These are phyloP conservation scores for Ambrosia hybrid DNA, from an alignment of 140 eudicot genomes.

Conservation along the genomic window DNA sequence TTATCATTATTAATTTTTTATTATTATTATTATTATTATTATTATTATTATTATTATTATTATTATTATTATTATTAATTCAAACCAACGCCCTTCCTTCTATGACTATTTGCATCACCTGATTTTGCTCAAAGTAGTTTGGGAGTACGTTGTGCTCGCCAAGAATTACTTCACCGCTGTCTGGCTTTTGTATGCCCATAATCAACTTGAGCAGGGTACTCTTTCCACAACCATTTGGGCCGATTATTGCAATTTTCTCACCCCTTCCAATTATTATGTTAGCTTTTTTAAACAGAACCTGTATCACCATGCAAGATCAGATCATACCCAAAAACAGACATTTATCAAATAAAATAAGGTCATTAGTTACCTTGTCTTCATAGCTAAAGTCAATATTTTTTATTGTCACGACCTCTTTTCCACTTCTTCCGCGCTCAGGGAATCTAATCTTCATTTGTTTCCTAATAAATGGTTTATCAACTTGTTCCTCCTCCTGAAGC, in stretches of 20 bases:
- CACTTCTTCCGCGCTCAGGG: constrained; percentile 97
- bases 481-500: constrained; percentile 91
- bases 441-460: constrained; percentile 96
- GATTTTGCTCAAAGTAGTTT: constrained; percentile 97
- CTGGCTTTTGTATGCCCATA: constrained; percentile 71
- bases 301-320: constrained; percentile 25
- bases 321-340: constrained; percentile 6
- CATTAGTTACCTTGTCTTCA: constrained; percentile 64
- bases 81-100: not conserved
- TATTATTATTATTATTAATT: not conserved
- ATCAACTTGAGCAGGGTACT: constrained; percentile 82
- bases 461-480: constrained; percentile 91
- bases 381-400: constrained; percentile 72
- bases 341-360: not conserved
- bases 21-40: too few species aligned
- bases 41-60: too few species aligned
- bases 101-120: constrained; percentile 39
- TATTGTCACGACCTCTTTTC: constrained; percentile 59
- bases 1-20: not conserved
- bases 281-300: constrained; percentile 82
- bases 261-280: constrained; percentile 75
- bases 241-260: constrained; percentile 93
- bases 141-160: constrained; percentile 95
- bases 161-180: constrained; percentile 69
- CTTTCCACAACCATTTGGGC: constrained; percentile 98